Base-by-base conservation (phyloP, 352 stramenopile genomes). In the Saprolegnia parasitica region DNA sequence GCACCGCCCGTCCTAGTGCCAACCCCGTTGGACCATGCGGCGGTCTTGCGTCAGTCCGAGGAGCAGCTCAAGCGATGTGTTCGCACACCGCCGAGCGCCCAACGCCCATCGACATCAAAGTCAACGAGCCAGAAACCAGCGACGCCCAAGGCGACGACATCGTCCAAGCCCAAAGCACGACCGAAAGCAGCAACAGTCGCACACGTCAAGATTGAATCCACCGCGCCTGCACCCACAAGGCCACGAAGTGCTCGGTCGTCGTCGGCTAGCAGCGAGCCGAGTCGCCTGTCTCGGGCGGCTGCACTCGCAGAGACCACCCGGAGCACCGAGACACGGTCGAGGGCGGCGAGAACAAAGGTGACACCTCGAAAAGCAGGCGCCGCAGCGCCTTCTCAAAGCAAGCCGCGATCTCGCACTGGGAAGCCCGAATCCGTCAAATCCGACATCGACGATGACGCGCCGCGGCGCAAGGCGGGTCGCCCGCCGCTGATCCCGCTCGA, bases 401-500 rank as follows among this genome's bases (percentile, higher is more conserved):
- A 68, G 23, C 16, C 18, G 35, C n/a, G 6, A 42, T 32, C 26
- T 21, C 26, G 50, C 62, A n/a, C 10, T 8, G 11, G 37, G n/a
- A 20, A 26, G 42, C 11, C 15, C 32, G 37, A 68, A 18, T 5
- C 32, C 40, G 16, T 40, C 9, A 58, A 68, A 29, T 15, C 9
- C 63, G 63, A 61, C 3, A 9, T 26, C 52, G 35, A 60, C 52
- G 52, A 60, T 8, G 52, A 35, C 13, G 16, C 20, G 20, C 24
- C 35, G 1, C 52, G 20, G n/a, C 35, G 52, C 4, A 60, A 60
- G 35, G 52, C 11, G 11, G 24, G 35, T 26, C 63, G n/a, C 42
- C 58, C n/a, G 23, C 58, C 24, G n/a, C 50, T 42, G 15, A 56
- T 70, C 13, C 49, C 63, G 24, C 21, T 70, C 5, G 63, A 70